phyloP scores from a whole-genome alignment of 768 basidiomycete genomes.

The Auriscalpium vulgare region DNA sequence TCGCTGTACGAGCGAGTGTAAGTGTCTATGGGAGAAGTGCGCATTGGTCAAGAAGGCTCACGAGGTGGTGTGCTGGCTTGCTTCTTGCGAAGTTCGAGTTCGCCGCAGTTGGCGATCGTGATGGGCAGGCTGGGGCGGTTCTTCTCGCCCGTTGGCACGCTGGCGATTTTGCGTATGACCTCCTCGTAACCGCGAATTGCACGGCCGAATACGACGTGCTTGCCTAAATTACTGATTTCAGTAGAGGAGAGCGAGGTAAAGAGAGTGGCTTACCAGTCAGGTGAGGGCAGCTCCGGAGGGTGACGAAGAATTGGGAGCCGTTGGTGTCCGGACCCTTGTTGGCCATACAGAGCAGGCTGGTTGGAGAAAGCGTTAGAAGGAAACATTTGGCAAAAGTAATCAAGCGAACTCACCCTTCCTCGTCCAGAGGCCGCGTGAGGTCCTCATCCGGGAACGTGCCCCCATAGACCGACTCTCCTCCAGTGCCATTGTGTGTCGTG shows the following conservation, averaged over 20 bases:
- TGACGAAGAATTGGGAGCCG: constrained; percentile 82
- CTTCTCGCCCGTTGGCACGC: constrained; percentile 65
- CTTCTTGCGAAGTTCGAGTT: constrained; percentile 63
- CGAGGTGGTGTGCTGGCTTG: constrained; percentile 9
- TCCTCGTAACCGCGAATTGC: constrained; percentile 55
- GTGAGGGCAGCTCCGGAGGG: constrained; percentile 67
- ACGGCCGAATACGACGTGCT: constrained; percentile 45
- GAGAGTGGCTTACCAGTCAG: constrained; percentile 49
- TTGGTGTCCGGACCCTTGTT: constrained; percentile 83
- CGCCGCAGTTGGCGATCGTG: constrained; percentile 70
- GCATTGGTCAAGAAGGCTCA: constrained; percentile 11
- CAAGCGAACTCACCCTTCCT: constrained; percentile 43
- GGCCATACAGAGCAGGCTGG: constrained; percentile 79
- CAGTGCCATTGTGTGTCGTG: constrained; percentile 69
- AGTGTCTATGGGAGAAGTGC: not conserved
- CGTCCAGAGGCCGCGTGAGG: constrained; percentile 51
- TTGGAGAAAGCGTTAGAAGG: not conserved
- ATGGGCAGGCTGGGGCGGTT: constrained; percentile 65
- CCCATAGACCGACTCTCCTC: constrained; percentile 80
- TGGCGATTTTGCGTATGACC: constrained; percentile 50
- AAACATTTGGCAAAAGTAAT: not conserved
- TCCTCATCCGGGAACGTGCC: constrained; percentile 74
- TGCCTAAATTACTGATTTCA: constrained; percentile 38
- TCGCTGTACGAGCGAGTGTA: not conserved
- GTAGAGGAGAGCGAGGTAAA: constrained; percentile 18